These are phyloP conservation scores for Hemisphaericaspora nanyangensis DNA, from an alignment of 805 yeast species.

Conservation along the genomic window DNA sequence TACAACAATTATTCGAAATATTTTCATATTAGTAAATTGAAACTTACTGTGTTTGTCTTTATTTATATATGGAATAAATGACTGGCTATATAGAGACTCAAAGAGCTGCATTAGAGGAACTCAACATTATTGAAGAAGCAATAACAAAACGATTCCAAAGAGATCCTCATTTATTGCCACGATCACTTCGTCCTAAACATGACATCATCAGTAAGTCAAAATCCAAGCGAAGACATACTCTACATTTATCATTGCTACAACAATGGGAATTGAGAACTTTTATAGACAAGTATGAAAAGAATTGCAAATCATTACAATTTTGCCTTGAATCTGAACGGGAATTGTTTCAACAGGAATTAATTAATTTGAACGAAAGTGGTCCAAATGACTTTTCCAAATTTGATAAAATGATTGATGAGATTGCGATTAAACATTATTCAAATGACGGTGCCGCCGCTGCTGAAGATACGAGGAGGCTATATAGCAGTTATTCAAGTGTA, in stretches of 20 bases:
- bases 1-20: too few relatives aligned
- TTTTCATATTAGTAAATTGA: too few relatives aligned
- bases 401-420: conserved; percentile 9
- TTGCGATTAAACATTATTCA: conserved; percentile 7
- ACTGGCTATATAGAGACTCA: conserved; percentile 30
- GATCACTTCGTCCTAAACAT: conserved; percentile 10
- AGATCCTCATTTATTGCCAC: conserved; percentile 53
- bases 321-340: conserved; percentile 3
- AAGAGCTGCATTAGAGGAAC: conserved; percentile 49
- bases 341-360: conserved; percentile 9
- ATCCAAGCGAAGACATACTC: conserved; percentile 35
- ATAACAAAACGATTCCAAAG: conserved; percentile 56
- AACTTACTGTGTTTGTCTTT: too few relatives aligned
- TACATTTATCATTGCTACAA: conserved; percentile 52
- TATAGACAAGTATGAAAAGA: conserved; percentile 39
- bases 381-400: conserved; percentile 11
- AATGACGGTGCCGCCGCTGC: conserved; percentile 1
- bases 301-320: conserved; percentile 6
- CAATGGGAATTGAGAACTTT: conserved; percentile 64
- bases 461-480: conserved; percentile 14
- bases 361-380: conserved; percentile 12
- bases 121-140: conserved; percentile 69
- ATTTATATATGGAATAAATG: too few relatives aligned
- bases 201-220: conserved; percentile 7
- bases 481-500: conserved; percentile 21